These are phyloP conservation scores for Boletus pseudo-olivaceus DNA, from an alignment of 768 basidiomycete species.

Conservation along the genomic window DNA sequence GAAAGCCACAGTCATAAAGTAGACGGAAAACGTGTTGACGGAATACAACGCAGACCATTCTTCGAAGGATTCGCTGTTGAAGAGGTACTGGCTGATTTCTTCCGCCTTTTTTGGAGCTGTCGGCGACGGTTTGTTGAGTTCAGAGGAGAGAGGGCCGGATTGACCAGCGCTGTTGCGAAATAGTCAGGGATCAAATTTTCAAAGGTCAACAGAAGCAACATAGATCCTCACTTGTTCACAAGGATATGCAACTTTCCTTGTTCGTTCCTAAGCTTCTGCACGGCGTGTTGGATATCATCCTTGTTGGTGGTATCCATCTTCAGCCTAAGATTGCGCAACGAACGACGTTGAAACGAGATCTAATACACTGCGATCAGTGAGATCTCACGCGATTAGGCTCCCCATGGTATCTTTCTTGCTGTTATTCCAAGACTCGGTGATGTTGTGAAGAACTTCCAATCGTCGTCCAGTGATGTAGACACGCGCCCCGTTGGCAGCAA, in stretches of 20 bases:
- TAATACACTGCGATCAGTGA: neutral
- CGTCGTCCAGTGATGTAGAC: conserved; percentile 79
- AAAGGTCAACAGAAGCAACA: neutral
- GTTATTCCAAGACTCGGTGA: conserved; percentile 46
- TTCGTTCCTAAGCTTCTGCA: conserved; percentile 32
- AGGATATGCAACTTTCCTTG: conserved; percentile 76
- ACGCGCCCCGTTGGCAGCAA: conserved; percentile 74
- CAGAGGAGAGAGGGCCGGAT: conserved; percentile 56
- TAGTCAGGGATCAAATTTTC: neutral
- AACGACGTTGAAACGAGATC: neutral
- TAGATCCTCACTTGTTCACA: conserved; percentile 66
- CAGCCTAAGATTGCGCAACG: conserved; percentile 38
- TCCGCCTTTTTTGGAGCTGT: conserved; percentile 63
- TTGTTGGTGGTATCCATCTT: conserved; percentile 72
- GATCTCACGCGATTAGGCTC: conserved; percentile 55
- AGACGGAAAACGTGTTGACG: conserved; percentile 73
- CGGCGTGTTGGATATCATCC: conserved; percentile 56
- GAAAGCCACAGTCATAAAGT: conserved; percentile 75
- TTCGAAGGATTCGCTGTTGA: conserved; percentile 61
- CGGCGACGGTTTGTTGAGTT: conserved; percentile 52
- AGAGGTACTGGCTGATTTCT: conserved; percentile 64
- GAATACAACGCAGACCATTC: conserved; percentile 60
- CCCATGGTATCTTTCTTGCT: conserved; percentile 39
- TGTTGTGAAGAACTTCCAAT: conserved; percentile 57
- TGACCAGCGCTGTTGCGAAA: conserved; percentile 61